Conservation (phyloP, 768 basidiomycete species). For the Mycena vitilis region DNA sequence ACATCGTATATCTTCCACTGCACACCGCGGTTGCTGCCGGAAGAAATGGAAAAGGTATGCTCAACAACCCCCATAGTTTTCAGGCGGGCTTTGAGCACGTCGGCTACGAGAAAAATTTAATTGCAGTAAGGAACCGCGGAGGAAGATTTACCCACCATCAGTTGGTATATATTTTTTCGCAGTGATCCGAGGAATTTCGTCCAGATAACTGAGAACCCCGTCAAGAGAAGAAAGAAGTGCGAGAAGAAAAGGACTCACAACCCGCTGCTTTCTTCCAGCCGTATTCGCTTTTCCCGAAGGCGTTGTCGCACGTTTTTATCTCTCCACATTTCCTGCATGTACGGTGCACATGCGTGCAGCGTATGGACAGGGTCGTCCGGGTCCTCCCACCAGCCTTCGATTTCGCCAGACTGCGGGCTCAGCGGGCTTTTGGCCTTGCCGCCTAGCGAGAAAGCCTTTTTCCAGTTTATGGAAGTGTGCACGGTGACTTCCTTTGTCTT, state of each 20-base stretch:
- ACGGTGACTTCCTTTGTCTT: slow-evolving; percentile 63
- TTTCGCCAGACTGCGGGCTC: slow-evolving; percentile 75
- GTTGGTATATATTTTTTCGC: slow-evolving; percentile 86
- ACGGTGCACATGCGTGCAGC: slow-evolving; percentile 69
- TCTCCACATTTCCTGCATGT: slow-evolving; percentile 82
- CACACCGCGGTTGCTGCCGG: slow-evolving; percentile 65
- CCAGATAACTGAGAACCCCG: slow-evolving; percentile 69
- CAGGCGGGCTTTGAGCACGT: slow-evolving; percentile 83
- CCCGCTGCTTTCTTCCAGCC: slow-evolving; percentile 86
- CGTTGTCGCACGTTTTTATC: slow-evolving; percentile 74
- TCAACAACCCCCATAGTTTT: slow-evolving; percentile 88
- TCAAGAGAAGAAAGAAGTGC: slow-evolving; percentile 25
- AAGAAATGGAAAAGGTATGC: slow-evolving; percentile 77
- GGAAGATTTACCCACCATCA: slow-evolving; percentile 60
- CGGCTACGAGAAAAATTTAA: slow-evolving; percentile 55
- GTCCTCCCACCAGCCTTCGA: slow-evolving; percentile 89
- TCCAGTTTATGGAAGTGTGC: slow-evolving; percentile 75
- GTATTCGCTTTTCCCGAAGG: slow-evolving; percentile 71
- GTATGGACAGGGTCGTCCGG: slow-evolving; percentile 84
- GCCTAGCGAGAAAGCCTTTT: slow-evolving; percentile 71
- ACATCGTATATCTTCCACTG: slow-evolving; percentile 91
- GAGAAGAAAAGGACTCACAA: slow-evolving; percentile 66
- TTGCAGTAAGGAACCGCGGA: slow-evolving; percentile 35
- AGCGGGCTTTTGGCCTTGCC: slow-evolving; percentile 72
- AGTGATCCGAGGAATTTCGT: slow-evolving; percentile 84